Evolutionary conservation across 805 yeast species (phyloP).

Genomic region (Scheffersomyces lignosus): DNA sequence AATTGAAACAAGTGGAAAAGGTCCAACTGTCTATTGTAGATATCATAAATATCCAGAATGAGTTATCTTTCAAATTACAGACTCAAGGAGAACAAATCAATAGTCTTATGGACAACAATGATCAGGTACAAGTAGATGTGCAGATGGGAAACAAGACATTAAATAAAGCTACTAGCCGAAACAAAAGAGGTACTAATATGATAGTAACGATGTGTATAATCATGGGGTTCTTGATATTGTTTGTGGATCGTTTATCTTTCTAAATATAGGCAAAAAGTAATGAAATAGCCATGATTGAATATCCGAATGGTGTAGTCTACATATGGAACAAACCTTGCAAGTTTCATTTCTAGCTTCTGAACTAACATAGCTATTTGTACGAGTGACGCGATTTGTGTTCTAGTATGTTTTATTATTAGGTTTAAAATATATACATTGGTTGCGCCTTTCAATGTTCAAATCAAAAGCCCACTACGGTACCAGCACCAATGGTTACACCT

Average conservation of each 20-base stretch:
- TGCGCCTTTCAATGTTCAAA: too few species aligned
- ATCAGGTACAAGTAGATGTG: conserved; percentile 64
- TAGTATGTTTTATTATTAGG: too few species aligned
- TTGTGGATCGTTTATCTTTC: conserved; percentile 47
- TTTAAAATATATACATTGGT: too few species aligned
- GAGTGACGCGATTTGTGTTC: too few species aligned
- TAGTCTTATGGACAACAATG: conserved; percentile 63
- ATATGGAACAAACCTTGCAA: too few species aligned
- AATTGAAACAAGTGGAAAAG: conserved; percentile 57
- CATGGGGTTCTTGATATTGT: conserved; percentile 56
- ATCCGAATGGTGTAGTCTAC: too few species aligned
- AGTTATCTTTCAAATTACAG: conserved; percentile 69
- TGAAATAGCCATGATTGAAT: too few species aligned
- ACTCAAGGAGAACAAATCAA: conserved; percentile 71
- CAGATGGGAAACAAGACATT: conserved; percentile 70
- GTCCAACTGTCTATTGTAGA: conserved; percentile 67
- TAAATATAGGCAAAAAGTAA: too few species aligned
- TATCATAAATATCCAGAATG: conserved; percentile 72
- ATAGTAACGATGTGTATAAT: conserved; percentile 55
- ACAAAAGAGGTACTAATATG: conserved; percentile 57
- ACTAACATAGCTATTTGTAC: too few species aligned
- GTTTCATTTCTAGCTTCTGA: too few species aligned
- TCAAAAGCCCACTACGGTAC: conserved; percentile 35
- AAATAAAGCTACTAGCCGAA: conserved; percentile 63
- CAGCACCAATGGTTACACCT: conserved; percentile 71